A percentile compares a stretch with the other conserved stretches of the same genome.
These are phyloP conservation scores for Martiniozyma abietophila DNA, from an alignment of 805 yeast species.

Conservation along the genomic window DNA sequence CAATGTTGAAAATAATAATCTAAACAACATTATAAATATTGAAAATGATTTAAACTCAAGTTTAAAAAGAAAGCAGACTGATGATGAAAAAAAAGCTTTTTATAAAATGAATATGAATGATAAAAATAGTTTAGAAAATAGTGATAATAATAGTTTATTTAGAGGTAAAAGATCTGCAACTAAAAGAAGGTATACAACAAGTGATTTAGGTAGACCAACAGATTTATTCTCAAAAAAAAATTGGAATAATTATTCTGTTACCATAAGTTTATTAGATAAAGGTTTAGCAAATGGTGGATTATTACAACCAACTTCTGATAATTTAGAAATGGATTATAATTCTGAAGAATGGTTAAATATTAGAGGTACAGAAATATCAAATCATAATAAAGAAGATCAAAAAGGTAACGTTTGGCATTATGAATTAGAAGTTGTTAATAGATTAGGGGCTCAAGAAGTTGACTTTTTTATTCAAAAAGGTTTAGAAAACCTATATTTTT, in stretches of 20 bases:
- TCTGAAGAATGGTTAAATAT: constrained; percentile 24
- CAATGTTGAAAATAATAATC: too few relatives aligned
- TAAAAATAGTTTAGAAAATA: too few relatives aligned
- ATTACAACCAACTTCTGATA: constrained; percentile 11
- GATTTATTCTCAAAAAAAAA: too few relatives aligned
- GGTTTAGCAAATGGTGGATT: constrained; percentile 18
- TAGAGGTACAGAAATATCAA: constrained; percentile 9
- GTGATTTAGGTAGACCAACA: too few relatives aligned
- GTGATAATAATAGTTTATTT: too few relatives aligned
- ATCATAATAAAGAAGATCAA: constrained; percentile 13
- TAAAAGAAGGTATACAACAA: too few relatives aligned
- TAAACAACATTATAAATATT: too few relatives aligned
- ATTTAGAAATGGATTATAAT: constrained; percentile 16
- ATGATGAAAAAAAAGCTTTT: too few relatives aligned
- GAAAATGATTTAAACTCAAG: too few relatives aligned
- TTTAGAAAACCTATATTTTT: constrained; percentile 16
- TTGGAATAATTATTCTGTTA: constrained; percentile 22
- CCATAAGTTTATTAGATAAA: constrained; percentile 18
- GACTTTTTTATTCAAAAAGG: constrained; percentile 18
- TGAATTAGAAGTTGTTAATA: constrained; percentile 15
- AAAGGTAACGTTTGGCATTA: constrained; percentile 22
- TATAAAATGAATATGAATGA: too few relatives aligned
- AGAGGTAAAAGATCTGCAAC: too few relatives aligned
- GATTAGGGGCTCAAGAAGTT: constrained; percentile 15
- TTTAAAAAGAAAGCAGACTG: too few relatives aligned